phyloP scores from a whole-genome alignment of 1,284 basidiomycete species.

The Fomitopsis palustris region DNA sequence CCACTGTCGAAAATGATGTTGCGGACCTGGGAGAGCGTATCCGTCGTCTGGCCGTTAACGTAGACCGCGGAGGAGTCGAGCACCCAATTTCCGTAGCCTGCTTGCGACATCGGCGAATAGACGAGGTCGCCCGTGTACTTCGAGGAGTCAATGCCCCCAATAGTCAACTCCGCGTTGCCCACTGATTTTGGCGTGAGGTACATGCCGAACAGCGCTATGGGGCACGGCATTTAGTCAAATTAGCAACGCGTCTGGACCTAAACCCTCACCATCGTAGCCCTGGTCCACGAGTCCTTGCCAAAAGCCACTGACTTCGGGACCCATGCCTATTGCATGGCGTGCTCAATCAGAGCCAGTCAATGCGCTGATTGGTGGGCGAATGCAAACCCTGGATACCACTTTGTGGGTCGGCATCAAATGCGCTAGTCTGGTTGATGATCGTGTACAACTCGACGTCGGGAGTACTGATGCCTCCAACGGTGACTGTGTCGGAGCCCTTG shows the following conservation, averaged over 20 bases:
- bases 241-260: not conserved
- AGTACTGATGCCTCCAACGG: conserved; percentile 38
- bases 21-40: conserved; percentile 34
- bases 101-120: not conserved
- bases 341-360: not conserved
- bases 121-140: conserved; percentile 38
- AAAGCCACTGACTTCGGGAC: conserved; percentile 45
- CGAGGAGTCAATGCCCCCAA: conserved; percentile 46
- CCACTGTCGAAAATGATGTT: conserved; percentile 51
- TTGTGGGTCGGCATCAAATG: conserved; percentile 47
- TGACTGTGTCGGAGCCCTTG: conserved; percentile 39
- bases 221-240: not conserved
- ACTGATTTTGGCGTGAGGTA: conserved; percentile 42
- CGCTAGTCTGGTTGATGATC: conserved; percentile 44
- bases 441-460: conserved; percentile 36
- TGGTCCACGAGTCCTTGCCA: conserved; percentile 40
- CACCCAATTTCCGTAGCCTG: conserved; percentile 35
- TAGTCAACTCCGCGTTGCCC: conserved; percentile 46
- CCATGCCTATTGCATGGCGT: not conserved
- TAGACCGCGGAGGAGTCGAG: conserved; percentile 40
- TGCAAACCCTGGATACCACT: conserved; percentile 43
- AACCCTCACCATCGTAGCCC: conserved; percentile 39
- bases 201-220: conserved; percentile 45
- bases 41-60: conserved; percentile 46
- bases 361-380: not conserved